Conservation (phyloP, 371 early-diverging fungal genomes). For the Globomyces sp. region DNA sequence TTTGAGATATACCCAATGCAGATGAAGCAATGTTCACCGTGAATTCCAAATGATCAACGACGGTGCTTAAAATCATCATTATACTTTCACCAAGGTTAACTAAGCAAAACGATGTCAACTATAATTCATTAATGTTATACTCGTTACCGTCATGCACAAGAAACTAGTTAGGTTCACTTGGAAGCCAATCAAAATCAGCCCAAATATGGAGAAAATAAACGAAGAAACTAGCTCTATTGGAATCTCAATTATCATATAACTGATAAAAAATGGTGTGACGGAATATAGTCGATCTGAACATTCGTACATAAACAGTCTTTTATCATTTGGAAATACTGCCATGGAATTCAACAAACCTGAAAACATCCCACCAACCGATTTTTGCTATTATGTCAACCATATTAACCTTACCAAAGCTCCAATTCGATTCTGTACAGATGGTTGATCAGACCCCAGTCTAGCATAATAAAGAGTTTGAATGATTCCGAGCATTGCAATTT, state of each 20-base stretch:
- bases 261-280: slow-evolving; percentile 33
- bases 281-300: slow-evolving; percentile 33
- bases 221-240: slow-evolving; percentile 33
- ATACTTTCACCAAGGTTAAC: slow-evolving; percentile 39
- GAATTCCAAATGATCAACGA: slow-evolving; percentile 20
- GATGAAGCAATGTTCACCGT: slow-evolving; percentile 2
- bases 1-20: neutral
- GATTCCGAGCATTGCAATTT: slow-evolving; percentile 35
- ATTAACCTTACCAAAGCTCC: slow-evolving; percentile 23
- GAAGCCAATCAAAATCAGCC: slow-evolving; percentile 26
- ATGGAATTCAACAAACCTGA: slow-evolving; percentile 45
- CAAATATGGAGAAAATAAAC: slow-evolving; percentile 27
- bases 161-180: slow-evolving; percentile 23
- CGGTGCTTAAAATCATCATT: slow-evolving; percentile 42
- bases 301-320: slow-evolving; percentile 31
- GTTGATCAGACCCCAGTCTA: slow-evolving; percentile 25
- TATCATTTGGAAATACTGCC: slow-evolving; percentile 35
- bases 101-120: slow-evolving; percentile 18
- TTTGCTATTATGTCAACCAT: slow-evolving; percentile 21
- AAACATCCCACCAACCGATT: slow-evolving; percentile 34
- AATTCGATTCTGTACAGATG: slow-evolving; percentile 34
- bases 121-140: neutral
- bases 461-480: slow-evolving; percentile 37
- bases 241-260: slow-evolving; percentile 30
- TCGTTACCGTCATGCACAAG: slow-evolving; percentile 8